A percentile compares a stretch with the other conserved stretches of the same genome.
These are phyloP conservation scores for Cladophialophora bantiana DNA, from an alignment of 2,329 filamentous ascomycete species.

Conservation along the genomic window DNA sequence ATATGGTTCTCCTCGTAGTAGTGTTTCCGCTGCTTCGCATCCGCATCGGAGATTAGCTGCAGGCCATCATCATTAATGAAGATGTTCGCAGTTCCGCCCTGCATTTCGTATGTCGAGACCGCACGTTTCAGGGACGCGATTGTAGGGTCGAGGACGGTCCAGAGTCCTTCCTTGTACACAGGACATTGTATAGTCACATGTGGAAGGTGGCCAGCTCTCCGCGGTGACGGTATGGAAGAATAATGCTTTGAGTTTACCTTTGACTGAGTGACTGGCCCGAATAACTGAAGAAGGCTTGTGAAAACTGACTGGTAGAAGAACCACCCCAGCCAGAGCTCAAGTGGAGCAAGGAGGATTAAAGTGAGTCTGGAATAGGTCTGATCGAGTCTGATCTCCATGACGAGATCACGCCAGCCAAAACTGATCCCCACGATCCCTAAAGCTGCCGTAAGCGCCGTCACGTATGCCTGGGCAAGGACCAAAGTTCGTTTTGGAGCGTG, in stretches of 20 bases:
- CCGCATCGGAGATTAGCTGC: conserved; percentile 50
- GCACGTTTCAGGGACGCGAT: conserved; percentile 64
- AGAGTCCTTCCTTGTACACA: conserved; percentile 83
- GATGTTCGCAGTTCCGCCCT: conserved; percentile 50
- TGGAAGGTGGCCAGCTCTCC: conserved; percentile 44
- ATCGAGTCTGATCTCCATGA: conserved; percentile 53
- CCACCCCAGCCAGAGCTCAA: conserved; percentile 65
- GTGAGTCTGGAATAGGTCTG: conserved; percentile 61
- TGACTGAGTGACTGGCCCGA: conserved; percentile 54
- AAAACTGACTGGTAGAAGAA: conserved; percentile 58
- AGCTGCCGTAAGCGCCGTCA: not conserved
- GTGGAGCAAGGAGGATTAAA: conserved; percentile 59
- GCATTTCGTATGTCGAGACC: conserved; percentile 65
- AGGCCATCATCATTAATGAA: conserved; percentile 52
- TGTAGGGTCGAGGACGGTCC: conserved; percentile 66
- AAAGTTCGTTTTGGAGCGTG: conserved; percentile 51
- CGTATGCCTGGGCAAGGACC: conserved; percentile 10
- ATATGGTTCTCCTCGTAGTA: conserved; percentile 60
- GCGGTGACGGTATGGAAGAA: conserved; percentile 46
- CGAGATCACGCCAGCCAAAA: conserved; percentile 62
- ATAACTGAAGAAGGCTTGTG: conserved; percentile 50
- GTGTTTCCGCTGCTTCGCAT: conserved; percentile 52
- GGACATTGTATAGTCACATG: conserved; percentile 80
- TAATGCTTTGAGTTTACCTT: conserved; percentile 54
- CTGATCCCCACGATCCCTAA: conserved; percentile 19